phyloP scores from a whole-genome alignment of 148 eudicot species.

The Camellia lanceoleosa region DNA sequence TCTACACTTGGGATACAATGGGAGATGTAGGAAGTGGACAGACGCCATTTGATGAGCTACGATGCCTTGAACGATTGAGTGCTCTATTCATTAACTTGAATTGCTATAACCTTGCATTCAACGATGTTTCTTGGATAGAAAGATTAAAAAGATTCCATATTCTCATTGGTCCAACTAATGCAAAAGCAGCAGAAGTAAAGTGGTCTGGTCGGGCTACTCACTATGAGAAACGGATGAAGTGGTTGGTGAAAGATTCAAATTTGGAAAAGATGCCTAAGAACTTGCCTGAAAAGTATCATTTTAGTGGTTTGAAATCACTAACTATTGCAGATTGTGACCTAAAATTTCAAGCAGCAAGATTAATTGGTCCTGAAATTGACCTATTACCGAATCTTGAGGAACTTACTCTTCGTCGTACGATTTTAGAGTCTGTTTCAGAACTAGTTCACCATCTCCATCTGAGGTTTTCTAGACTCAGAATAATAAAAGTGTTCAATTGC shows the following conservation, averaged over 20 bases:
- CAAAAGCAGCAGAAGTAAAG: not conserved
- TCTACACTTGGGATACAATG: slow-evolving; percentile 5
- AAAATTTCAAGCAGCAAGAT: not conserved
- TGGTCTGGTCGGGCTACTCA: not conserved
- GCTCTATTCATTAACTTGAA: not conserved
- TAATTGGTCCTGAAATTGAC: not conserved
- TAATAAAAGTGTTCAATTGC: not conserved
- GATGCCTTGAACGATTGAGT: not conserved
- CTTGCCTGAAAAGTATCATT: not conserved
- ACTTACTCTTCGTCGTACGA: not conserved
- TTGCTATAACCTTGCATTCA: not conserved
- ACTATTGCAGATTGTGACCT: not conserved
- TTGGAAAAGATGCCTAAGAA: not conserved
- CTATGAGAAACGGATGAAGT: not conserved
- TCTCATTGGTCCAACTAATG: not conserved
- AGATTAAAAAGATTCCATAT: not conserved
- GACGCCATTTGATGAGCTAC: not conserved
- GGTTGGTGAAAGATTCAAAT: not conserved
- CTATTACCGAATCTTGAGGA: slow-evolving; percentile 10
- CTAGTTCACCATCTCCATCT: not conserved
- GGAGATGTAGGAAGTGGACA: too few species aligned
- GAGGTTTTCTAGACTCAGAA: not conserved
- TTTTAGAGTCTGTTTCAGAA: not conserved
- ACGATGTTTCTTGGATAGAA: not conserved
- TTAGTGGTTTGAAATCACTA: slow-evolving; percentile 11